Conservation (phyloP, 192 early-diverging fungal species). For the Linnemannia zychae region DNA sequence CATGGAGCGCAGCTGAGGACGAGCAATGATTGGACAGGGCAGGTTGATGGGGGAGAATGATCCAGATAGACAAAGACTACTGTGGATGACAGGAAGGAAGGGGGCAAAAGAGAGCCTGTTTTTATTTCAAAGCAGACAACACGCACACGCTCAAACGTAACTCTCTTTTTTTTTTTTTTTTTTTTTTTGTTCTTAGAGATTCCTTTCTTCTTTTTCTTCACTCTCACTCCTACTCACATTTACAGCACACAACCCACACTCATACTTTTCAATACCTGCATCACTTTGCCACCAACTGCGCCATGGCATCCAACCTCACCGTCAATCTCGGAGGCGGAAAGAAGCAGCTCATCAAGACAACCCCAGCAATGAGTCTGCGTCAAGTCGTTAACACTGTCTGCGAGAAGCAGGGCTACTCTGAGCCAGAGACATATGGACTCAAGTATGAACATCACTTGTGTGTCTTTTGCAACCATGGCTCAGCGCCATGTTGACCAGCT, state of each 20-base stretch:
- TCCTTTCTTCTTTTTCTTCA: neutral
- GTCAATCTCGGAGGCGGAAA: constrained; percentile 65
- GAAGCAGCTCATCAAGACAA: constrained; percentile 72
- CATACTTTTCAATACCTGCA: neutral
- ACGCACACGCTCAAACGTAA: neutral
- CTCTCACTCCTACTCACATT: neutral
- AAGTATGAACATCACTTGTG: constrained; percentile 59
- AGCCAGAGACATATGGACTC: constrained; percentile 70
- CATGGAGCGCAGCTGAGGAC: neutral
- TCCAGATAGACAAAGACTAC: neutral
- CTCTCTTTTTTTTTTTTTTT: neutral
- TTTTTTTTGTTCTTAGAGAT: neutral
- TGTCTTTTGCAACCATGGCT: neutral
- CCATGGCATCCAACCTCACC: constrained; percentile 72
- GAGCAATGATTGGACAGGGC: neutral
- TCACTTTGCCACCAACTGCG: neutral
- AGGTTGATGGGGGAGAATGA: neutral
- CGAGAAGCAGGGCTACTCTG: constrained; percentile 65
- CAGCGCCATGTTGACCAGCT: neutral
- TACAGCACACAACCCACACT: neutral
- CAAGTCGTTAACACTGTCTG: constrained; percentile 73
- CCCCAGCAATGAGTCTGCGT: constrained; percentile 81
- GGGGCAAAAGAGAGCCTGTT: neutral
- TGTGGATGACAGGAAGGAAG: neutral
- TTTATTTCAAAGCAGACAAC: neutral